Evolutionary conservation across 306 rosid species (phyloP).

Genomic region (Trichosanthes cucumerina): DNA sequence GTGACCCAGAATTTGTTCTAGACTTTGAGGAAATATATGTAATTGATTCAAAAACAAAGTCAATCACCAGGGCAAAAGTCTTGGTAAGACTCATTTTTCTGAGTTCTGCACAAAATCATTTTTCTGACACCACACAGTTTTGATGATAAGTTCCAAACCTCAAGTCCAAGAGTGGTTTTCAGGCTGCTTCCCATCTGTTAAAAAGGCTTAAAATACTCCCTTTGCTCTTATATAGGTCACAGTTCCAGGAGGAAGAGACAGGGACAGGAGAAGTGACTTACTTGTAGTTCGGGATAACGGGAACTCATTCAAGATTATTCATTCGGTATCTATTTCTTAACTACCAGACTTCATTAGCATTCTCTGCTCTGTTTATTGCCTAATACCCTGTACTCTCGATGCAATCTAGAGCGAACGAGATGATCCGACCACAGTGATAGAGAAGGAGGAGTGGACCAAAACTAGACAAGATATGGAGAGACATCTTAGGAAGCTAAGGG

Average conservation of each 20-base stretch:
- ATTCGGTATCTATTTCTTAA: conserved; percentile 32
- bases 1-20: conserved; percentile 76
- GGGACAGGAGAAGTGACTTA: conserved; percentile 79
- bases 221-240: conserved; percentile 47
- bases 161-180: background rate
- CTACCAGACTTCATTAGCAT: conserved; percentile 9
- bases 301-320: conserved; percentile 71
- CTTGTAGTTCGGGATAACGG: conserved; percentile 75
- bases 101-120: background rate
- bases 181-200: background rate
- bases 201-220: background rate
- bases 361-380: conserved; percentile 6
- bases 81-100: conserved; percentile 39
- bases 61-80: conserved; percentile 80
- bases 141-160: background rate
- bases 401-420: conserved; percentile 66
- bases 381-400: conserved; percentile 10
- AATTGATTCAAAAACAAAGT: conserved; percentile 77
- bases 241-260: conserved; percentile 71
- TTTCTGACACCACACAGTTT: background rate
- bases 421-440: conserved; percentile 80
- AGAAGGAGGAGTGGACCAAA: conserved; percentile 68
- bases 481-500: conserved; percentile 87
- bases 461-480: conserved; percentile 87
- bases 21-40: conserved; percentile 92